phyloP scores from a whole-genome alignment of 2,329 filamentous ascomycete genomes.

The Talaromyces marneffei region DNA sequence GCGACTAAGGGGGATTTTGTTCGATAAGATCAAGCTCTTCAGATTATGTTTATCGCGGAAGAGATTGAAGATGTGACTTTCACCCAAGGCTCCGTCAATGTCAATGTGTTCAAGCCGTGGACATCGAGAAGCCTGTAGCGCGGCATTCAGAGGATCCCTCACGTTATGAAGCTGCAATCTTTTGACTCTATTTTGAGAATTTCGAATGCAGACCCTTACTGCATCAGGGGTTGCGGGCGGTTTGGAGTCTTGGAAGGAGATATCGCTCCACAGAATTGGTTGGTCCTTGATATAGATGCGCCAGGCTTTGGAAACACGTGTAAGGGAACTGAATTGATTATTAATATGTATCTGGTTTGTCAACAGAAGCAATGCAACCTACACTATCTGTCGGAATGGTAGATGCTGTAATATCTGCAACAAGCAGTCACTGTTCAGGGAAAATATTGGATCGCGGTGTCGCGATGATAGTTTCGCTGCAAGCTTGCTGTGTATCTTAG shows the following conservation, averaged over 20 bases:
- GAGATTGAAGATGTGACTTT: conserved; percentile 1
- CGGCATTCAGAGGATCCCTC: conserved; percentile 2
- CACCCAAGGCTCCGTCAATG: not conserved
- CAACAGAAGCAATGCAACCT: not conserved
- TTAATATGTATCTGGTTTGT: not conserved
- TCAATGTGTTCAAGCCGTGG: conserved; percentile 11
- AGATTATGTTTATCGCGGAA: conserved; percentile 2
- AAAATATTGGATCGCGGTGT: conserved; percentile 1
- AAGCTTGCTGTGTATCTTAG: conserved; percentile 9
- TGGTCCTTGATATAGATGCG: conserved; percentile 11
- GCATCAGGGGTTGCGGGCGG: not conserved
- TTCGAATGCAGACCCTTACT: conserved; percentile 2
- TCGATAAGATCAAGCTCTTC: conserved; percentile 25
- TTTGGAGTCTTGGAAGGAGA: conserved; percentile 8
- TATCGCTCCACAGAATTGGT: conserved; percentile 7
- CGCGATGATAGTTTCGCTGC: conserved; percentile 2
- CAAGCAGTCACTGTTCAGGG: conserved; percentile 10
- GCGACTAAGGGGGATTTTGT: conserved; percentile 5
- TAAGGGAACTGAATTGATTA: not conserved
- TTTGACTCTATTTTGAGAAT: conserved; percentile 7
- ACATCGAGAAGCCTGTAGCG: conserved; percentile 1
- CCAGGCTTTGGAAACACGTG: conserved; percentile 9
- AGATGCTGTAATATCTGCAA: conserved; percentile 12
- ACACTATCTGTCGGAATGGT: conserved; percentile 12
- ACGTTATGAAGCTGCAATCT: conserved; percentile 8